Conservation (phyloP, 1,284 basidiomycete genomes). For the Ustilago shanxiensis region DNA sequence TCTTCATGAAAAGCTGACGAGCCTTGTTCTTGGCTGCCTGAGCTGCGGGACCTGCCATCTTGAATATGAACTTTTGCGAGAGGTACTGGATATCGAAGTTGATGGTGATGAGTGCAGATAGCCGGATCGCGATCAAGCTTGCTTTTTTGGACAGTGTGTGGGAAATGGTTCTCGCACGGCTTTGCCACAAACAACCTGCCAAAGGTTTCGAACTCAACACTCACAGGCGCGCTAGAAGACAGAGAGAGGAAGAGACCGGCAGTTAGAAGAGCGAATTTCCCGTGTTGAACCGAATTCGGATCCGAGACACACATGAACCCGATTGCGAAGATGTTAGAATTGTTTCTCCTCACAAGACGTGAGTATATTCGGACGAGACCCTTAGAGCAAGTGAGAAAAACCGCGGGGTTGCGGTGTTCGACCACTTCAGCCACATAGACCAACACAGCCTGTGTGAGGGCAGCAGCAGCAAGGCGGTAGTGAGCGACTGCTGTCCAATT, state of each 20-base stretch:
- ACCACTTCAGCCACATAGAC: neutral
- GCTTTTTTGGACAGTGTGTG: neutral
- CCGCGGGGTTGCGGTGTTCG: neutral
- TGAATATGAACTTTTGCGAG: slow-evolving; percentile 9
- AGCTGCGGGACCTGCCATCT: slow-evolving; percentile 50
- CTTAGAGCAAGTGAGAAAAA: neutral
- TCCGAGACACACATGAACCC: neutral
- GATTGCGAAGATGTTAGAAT: neutral
- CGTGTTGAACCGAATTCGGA: neutral
- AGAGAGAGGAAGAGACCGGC: too few species aligned
- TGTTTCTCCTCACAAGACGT: neutral
- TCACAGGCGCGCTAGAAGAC: neutral
- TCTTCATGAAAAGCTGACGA: slow-evolving; percentile 60
- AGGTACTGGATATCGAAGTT: neutral
- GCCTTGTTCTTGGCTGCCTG: slow-evolving; percentile 58
- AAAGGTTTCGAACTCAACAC: neutral
- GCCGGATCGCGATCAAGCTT: neutral
- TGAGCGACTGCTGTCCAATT: too few species aligned
- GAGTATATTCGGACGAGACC: neutral
- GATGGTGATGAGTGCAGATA: slow-evolving; percentile 6
- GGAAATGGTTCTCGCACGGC: neutral
- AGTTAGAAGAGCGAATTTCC: neutral
- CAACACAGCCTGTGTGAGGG: too few species aligned
- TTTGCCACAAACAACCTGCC: neutral
- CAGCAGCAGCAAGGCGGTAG: too few species aligned